Percentiles rank a stretch among this genome's conserved stretches.
Evolutionary conservation across 73 alveolate species (phyloP).

Genomic region (Urostyla sp.): DNA sequence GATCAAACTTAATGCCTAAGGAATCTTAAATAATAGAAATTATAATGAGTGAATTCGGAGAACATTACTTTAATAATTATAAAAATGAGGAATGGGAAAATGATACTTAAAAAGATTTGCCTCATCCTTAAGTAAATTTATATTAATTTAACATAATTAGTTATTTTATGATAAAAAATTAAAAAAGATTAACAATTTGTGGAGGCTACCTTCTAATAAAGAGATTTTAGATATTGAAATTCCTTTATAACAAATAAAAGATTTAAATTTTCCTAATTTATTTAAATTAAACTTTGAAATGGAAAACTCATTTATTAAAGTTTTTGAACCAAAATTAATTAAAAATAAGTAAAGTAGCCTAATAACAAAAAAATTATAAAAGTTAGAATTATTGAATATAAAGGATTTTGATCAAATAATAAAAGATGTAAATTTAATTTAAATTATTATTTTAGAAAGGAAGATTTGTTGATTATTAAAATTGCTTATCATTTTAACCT

Average conservation of each 20-base stretch:
- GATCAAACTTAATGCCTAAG: conserved; percentile 37
- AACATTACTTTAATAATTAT: conserved; percentile 17
- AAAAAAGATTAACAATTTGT: neutral
- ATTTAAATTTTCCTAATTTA: neutral
- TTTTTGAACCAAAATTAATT: conserved; percentile 21
- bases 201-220: conserved; percentile 51
- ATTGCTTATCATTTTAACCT: neutral
- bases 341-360: conserved; percentile 1
- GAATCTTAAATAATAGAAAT: conserved; percentile 12
- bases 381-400: neutral
- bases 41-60: conserved; percentile 10
- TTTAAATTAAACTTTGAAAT: too few relatives aligned
- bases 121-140: too few relatives aligned
- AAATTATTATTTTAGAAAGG: too few relatives aligned
- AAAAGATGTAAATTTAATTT: too few relatives aligned
- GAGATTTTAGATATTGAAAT: conserved; percentile 3
- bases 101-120: too few relatives aligned
- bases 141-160: too few relatives aligned
- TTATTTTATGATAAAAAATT: conserved; percentile 1
- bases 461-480: conserved; percentile 8
- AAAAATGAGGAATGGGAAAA: too few relatives aligned
- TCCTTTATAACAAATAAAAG: conserved; percentile 5
- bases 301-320: too few relatives aligned
- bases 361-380: neutral
- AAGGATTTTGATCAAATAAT: conserved; percentile 1